These are phyloP conservation scores for Mastigamoeba balamuthi DNA, from an alignment of 78 protist genomes.

Conservation along the genomic window DNA sequence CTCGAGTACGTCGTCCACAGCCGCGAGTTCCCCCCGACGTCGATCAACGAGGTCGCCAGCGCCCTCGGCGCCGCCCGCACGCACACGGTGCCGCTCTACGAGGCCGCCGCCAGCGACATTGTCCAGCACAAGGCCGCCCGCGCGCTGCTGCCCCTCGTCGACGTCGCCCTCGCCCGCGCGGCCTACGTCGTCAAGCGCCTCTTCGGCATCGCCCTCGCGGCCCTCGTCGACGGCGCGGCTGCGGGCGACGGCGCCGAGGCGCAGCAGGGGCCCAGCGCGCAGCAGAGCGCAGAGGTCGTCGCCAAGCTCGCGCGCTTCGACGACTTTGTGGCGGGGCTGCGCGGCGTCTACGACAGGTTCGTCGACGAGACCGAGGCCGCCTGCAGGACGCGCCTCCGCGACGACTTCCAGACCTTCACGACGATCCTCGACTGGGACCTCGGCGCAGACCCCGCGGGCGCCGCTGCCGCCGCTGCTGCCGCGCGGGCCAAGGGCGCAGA, in stretches of 20 bases:
- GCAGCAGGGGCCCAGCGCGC: too few relatives aligned
- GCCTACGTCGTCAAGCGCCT: conserved; percentile 34
- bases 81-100: conserved; percentile 54
- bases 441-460: conserved; percentile 1
- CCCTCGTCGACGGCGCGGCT: conserved; percentile 10
- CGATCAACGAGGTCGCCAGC: conserved; percentile 56
- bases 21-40: conserved; percentile 59
- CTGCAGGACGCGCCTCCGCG: conserved; percentile 16
- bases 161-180: conserved; percentile 20
- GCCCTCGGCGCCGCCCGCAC: conserved; percentile 49
- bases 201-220: conserved; percentile 25
- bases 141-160: conserved; percentile 27
- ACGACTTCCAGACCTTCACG: conserved; percentile 64
- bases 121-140: not conserved
- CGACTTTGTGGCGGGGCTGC: conserved; percentile 13
- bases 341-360: conserved; percentile 11
- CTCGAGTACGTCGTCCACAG: conserved; percentile 59
- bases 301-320: conserved; percentile 27
- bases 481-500: too few relatives aligned
- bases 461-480: too few relatives aligned
- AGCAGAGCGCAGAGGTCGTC: too few relatives aligned
- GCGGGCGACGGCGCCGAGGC: conserved; percentile 1
- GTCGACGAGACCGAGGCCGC: conserved; percentile 30
- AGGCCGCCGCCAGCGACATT: conserved; percentile 30
- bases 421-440: conserved; percentile 65